Conservation (phyloP, 129 eudicot genomes). For the Tanacetum coccineum region DNA sequence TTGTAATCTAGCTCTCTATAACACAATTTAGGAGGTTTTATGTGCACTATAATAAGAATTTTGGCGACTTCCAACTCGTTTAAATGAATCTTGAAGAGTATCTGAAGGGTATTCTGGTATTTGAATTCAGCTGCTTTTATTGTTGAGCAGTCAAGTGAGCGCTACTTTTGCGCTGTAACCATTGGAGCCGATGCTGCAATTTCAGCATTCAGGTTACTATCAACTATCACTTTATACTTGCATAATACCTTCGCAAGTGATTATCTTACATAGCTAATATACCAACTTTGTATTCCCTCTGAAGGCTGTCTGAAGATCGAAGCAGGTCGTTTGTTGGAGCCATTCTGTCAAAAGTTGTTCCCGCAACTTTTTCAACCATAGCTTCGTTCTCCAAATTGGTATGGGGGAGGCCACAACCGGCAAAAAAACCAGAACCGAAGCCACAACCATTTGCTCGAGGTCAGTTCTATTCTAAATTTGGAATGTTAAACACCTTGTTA, state of each 20-base stretch:
- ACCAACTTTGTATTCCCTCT: neutral
- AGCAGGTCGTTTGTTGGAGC: slow-evolving; percentile 92
- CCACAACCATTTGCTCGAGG: slow-evolving; percentile 94
- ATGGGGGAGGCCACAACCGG: slow-evolving; percentile 65
- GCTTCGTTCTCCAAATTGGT: slow-evolving; percentile 79
- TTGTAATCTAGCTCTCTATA: too few species aligned
- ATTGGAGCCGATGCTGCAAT: slow-evolving; percentile 93
- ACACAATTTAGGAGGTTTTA: too few species aligned
- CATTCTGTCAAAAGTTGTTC: slow-evolving; percentile 87
- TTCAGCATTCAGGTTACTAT: slow-evolving; percentile 86
- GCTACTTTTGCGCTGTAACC: slow-evolving; percentile 79
- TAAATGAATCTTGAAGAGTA: slow-evolving; percentile 28
- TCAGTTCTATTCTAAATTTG: slow-evolving; percentile 20
- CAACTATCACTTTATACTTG: neutral
- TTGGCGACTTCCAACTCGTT: too few species aligned
- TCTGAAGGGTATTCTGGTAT: slow-evolving; percentile 75
- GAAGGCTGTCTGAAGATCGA: slow-evolving; percentile 86
- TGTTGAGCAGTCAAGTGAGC: slow-evolving; percentile 99
- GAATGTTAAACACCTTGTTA: neutral
- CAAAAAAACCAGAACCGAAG: slow-evolving; percentile 72
- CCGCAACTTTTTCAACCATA: slow-evolving; percentile 89
- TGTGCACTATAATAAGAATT: too few species aligned
- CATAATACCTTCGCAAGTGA: slow-evolving; percentile 2
- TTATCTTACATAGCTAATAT: neutral
- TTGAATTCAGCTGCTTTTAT: slow-evolving; percentile 97